phyloP scores from a whole-genome alignment of 2,329 filamentous ascomycete species.

The Cryphonectria japonica region DNA sequence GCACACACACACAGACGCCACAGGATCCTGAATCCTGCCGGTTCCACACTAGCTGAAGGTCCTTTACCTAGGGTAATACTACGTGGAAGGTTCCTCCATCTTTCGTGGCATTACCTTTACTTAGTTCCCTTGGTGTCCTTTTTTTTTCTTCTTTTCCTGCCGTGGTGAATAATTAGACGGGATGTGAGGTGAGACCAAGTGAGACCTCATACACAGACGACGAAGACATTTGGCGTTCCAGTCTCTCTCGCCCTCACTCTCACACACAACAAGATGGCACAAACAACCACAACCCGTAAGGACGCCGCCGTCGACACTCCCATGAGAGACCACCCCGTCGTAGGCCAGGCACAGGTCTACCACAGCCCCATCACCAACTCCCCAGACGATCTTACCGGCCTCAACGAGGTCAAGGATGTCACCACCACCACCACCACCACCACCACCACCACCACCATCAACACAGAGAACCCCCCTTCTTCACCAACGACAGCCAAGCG shows the following conservation, averaged over 20 bases:
- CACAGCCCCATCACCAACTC: slow-evolving; percentile 2
- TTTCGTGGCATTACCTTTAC: neutral
- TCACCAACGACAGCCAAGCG: slow-evolving; percentile 5
- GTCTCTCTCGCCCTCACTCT: neutral
- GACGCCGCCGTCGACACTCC: neutral
- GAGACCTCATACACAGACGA: neutral
- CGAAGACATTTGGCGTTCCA: neutral
- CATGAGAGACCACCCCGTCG: neutral
- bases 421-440: neutral
- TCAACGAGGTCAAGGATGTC: neutral
- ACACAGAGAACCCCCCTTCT: neutral
- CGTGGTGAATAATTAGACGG: neutral
- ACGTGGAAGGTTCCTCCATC: neutral
- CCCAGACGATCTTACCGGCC: neutral
- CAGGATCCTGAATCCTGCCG: neutral
- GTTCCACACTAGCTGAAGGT: neutral
- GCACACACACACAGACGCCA: neutral
- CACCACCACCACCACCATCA: neutral
- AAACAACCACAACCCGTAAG: neutral
- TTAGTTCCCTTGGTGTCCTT: neutral
- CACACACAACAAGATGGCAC: neutral
- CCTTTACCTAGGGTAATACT: neutral
- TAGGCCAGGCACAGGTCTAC: slow-evolving; percentile 4
- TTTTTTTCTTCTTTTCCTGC: too few species aligned
- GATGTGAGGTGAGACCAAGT: neutral